Conservation (phyloP, 257 asterid genomes). For the Leonotis leonurus region DNA sequence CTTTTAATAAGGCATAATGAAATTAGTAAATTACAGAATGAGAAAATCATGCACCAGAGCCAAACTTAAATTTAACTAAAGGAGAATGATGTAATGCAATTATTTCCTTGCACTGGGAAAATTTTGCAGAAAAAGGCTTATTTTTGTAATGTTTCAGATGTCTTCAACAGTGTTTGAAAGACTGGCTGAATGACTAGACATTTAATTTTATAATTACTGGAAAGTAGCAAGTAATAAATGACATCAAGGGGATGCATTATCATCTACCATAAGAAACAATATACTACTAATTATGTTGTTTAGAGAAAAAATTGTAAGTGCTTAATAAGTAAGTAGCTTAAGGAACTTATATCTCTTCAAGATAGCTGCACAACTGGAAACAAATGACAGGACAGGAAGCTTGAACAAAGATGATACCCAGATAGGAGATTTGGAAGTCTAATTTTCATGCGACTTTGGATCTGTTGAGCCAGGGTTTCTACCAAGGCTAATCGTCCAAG, state of each 20-base stretch:
- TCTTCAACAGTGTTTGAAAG: not conserved
- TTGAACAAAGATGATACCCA: slow-evolving; percentile 43
- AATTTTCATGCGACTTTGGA: slow-evolving; percentile 79
- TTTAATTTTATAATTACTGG: not conserved
- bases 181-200: not conserved
- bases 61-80: not conserved
- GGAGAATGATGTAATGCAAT: not conserved
- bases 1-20: not conserved
- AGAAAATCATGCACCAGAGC: slow-evolving; percentile 13
- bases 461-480: slow-evolving; percentile 90
- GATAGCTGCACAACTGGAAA: not conserved
- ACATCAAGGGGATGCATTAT: not conserved
- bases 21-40: slow-evolving; percentile 4
- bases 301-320: not conserved
- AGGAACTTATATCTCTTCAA: not conserved
- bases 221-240: not conserved
- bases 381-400: slow-evolving; percentile 8
- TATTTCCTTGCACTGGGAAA: not conserved
- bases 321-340: not conserved
- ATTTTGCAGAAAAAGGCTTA: not conserved
- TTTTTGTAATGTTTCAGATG: not conserved
- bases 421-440: slow-evolving; percentile 89
- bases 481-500: slow-evolving; percentile 93
- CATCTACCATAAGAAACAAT: too few species aligned
- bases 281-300: too few species aligned